phyloP scores from a whole-genome alignment of 2,329 filamentous ascomycete genomes.

The Lasiodiplodia sp. region DNA sequence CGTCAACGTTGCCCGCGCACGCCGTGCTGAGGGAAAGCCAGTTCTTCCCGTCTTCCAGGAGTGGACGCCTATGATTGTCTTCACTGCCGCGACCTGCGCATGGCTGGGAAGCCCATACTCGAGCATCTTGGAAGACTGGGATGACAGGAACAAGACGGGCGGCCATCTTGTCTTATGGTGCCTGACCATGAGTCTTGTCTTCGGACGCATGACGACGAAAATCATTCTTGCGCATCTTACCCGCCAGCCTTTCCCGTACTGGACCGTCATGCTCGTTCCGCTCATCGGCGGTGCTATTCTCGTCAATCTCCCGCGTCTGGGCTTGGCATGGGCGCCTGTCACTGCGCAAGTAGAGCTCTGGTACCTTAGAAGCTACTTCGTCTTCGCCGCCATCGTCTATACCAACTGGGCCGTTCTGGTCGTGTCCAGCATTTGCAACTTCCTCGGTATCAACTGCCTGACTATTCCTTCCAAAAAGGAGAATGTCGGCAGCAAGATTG shows the following conservation, averaged over 20 bases:
- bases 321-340: slow-evolving; percentile 48
- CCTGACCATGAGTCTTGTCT: slow-evolving; percentile 93
- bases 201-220: slow-evolving; percentile 97
- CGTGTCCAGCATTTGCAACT: slow-evolving; percentile 88
- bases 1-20: slow-evolving; percentile 80
- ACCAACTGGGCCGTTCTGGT: slow-evolving; percentile 92
- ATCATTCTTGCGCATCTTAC: slow-evolving; percentile 97
- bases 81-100: slow-evolving; percentile 73
- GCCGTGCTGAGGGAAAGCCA: slow-evolving; percentile 74
- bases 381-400: slow-evolving; percentile 85
- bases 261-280: slow-evolving; percentile 89
- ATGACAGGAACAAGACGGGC: slow-evolving; percentile 17
- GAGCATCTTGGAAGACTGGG: slow-evolving; percentile 70
- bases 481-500: slow-evolving; percentile 31
- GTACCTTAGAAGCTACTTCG: slow-evolving; percentile 85
- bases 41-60: slow-evolving; percentile 86
- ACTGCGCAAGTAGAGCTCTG: slow-evolving; percentile 69
- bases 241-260: slow-evolving; percentile 92
- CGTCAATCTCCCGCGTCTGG: slow-evolving; percentile 81
- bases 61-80: slow-evolving; percentile 90
- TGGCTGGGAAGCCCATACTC: slow-evolving; percentile 95
- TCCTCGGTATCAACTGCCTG: slow-evolving; percentile 91
- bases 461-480: slow-evolving; percentile 69
- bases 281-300: slow-evolving; percentile 85
- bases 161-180: slow-evolving; percentile 94